Conservation (phyloP, 352 stramenopile genomes). For the Globisporangium irregulare region DNA sequence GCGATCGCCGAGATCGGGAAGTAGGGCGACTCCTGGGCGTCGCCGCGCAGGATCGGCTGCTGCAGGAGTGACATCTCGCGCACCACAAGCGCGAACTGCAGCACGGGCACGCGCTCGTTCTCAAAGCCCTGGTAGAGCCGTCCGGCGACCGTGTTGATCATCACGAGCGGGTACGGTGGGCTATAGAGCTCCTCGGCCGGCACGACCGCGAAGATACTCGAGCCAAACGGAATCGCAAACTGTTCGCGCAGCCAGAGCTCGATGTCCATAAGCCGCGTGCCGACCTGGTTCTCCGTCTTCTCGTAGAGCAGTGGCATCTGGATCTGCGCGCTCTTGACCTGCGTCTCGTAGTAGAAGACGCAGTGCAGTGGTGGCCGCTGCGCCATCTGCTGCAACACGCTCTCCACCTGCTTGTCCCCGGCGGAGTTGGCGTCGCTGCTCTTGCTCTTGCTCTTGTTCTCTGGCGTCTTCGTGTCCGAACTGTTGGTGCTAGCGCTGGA, state of each 20-base stretch:
- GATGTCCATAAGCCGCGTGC: constrained; percentile 68
- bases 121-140: constrained; percentile 44
- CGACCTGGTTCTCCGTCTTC: constrained; percentile 24
- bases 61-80: constrained; percentile 52
- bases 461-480: neutral
- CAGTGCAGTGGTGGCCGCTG: constrained; percentile 54
- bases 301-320: constrained; percentile 70
- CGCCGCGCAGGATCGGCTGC: constrained; percentile 43
- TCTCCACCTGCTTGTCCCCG: constrained; percentile 7
- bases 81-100: constrained; percentile 69
- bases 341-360: constrained; percentile 68
- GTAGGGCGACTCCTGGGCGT: constrained; percentile 63
- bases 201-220: constrained; percentile 72
- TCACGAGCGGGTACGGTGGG: constrained; percentile 70
- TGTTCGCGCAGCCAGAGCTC: constrained; percentile 68
- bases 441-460: neutral
- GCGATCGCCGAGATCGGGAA: constrained; percentile 48
- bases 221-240: constrained; percentile 48
- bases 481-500: neutral
- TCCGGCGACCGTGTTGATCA: constrained; percentile 71
- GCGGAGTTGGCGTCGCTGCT: constrained; percentile 1
- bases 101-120: constrained; percentile 37
- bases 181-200: constrained; percentile 78
- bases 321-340: constrained; percentile 44
- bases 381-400: constrained; percentile 24